phyloP scores from a whole-genome alignment of 2,329 filamentous ascomycete species.

The Exophiala bonariae region DNA sequence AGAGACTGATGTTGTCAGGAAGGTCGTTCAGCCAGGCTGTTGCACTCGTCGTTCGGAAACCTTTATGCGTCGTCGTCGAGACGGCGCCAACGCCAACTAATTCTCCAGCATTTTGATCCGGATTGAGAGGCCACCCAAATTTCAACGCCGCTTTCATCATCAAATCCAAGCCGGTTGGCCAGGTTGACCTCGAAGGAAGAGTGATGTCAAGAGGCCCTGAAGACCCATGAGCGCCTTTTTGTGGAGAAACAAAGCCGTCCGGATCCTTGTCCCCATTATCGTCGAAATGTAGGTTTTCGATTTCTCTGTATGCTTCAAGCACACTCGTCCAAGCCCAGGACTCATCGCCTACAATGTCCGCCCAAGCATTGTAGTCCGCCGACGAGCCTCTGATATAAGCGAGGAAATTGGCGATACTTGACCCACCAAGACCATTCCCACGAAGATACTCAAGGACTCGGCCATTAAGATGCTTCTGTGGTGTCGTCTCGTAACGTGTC shows the following conservation, averaged over 20 bases:
- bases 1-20: constrained; percentile 51
- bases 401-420: constrained; percentile 55
- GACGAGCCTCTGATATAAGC: constrained; percentile 50
- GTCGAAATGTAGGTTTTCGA: constrained; percentile 44
- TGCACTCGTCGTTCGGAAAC: constrained; percentile 49
- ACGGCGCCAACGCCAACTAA: constrained; percentile 57
- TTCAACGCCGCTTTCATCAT: constrained; percentile 31
- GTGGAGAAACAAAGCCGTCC: constrained; percentile 5
- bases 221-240: constrained; percentile 1
- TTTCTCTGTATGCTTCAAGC: constrained; percentile 48
- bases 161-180: constrained; percentile 3
- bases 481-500: constrained; percentile 50
- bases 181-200: not conserved
- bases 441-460: constrained; percentile 52
- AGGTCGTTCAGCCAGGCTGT: constrained; percentile 46
- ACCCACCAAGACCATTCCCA: constrained; percentile 53
- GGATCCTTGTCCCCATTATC: constrained; percentile 1
- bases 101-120: constrained; percentile 59
- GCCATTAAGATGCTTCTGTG: constrained; percentile 46
- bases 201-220: constrained; percentile 1
- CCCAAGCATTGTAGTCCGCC: constrained; percentile 54
- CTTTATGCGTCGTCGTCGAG: constrained; percentile 49
- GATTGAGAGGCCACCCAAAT: constrained; percentile 51
- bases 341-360: constrained; percentile 55
- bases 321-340: constrained; percentile 57